Evolutionary conservation across 257 asterid species (phyloP), one percentile per base, ranked within the genome.

Genomic region (Nicotiana obtusifolia): DNA sequence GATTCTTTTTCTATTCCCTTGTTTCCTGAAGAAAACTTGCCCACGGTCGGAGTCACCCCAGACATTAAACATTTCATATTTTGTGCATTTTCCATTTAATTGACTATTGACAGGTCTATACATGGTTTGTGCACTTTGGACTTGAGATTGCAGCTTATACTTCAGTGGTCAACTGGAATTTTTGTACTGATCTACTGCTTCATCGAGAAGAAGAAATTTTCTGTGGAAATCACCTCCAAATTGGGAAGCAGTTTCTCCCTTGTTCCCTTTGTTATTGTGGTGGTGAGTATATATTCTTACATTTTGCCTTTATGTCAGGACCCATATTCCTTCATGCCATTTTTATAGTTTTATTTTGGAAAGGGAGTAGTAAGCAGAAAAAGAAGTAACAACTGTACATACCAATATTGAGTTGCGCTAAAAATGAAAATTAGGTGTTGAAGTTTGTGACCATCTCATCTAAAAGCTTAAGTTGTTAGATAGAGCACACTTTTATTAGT

Each of bases 81-180:
- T 75, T 49, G 62, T 49, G 65, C 84, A 82, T 81, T 86, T 85
- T 87, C 69, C 86, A 84, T 81, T 84, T 86, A 77, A 82, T 82
- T 81, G 81, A 80, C 81, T 84, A 84, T 81, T 90, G 89, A 89
- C 88, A 78, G 87, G 86, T 85, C 81, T 80, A 64, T 80, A 81
- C 80, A 75, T 90, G 88, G 83, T 87, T 80, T 88, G 81, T 86
- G 84, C 87, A 76, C 87, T 86, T 88, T 91, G 88, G 88, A 85
- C 88, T 91, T 91, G 95, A 90, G 89, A 90, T 91, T 93, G 94
- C 98, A 96, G 99, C 97, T 96, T 85, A 87, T 93, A 85, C 91
- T 96, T 88, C 99, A 96, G 84, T 96, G 99, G 99, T 86, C 97
- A 33, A 92, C 93, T 52, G 99, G 98, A 77, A 93, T 96, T 78